Evolutionary conservation across 768 basidiomycete genomes (phyloP).

Genomic region (Amanita phalloides): DNA sequence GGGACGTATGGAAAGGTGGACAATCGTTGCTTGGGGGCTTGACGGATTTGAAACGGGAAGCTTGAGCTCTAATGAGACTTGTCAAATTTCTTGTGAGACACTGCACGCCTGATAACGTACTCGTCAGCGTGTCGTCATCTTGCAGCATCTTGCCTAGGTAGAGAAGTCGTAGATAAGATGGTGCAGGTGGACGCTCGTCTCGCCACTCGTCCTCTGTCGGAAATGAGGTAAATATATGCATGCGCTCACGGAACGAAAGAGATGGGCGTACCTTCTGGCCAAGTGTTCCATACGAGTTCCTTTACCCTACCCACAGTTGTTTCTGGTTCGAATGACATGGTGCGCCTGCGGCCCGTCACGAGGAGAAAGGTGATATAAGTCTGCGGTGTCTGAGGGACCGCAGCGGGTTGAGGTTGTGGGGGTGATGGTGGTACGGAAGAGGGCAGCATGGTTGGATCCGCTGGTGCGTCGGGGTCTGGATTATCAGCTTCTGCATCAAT

Average conservation of each 20-base stretch:
- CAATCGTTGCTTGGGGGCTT: conserved; percentile 39
- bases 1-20: conserved; percentile 66
- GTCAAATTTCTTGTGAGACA: neutral
- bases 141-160: conserved; percentile 76
- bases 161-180: conserved; percentile 64
- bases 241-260: conserved; percentile 4
- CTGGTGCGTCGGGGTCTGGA: neutral
- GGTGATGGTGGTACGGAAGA: neutral
- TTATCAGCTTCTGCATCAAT: neutral
- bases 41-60: conserved; percentile 25
- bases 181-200: conserved; percentile 68
- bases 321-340: conserved; percentile 68
- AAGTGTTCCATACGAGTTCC: conserved; percentile 76
- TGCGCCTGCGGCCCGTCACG: conserved; percentile 54
- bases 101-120: conserved; percentile 26
- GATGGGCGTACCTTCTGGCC: conserved; percentile 50
- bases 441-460: neutral
- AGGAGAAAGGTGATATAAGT: conserved; percentile 62
- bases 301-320: conserved; percentile 70
- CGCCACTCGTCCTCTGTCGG: conserved; percentile 50
- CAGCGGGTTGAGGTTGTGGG: neutral
- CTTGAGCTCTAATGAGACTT: conserved; percentile 22
- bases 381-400: conserved; percentile 47
- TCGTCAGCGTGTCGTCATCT: conserved; percentile 66
- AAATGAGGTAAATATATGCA: conserved; percentile 1